These are phyloP conservation scores for Chernovozyma sophiae-reginae DNA, from an alignment of 1,139 yeast genomes.

Conservation along the genomic window DNA sequence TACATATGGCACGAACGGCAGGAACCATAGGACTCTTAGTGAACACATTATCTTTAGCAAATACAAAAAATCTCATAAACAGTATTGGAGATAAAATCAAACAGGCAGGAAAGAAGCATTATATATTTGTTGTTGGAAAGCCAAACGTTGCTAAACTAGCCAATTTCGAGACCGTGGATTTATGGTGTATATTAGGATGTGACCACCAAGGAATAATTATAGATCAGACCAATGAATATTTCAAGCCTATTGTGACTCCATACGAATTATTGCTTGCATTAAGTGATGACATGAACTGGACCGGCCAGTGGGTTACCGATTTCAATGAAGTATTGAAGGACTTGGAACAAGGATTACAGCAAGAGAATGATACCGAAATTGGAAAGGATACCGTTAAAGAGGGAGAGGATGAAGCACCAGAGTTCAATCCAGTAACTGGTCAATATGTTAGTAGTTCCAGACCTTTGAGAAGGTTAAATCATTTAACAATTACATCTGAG, in stretches of 20 bases:
- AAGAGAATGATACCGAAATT: constrained; percentile 14
- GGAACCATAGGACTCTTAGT: constrained; percentile 89
- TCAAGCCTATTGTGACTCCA: constrained; percentile 90
- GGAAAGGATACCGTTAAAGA: constrained; percentile 14
- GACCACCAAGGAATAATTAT: constrained; percentile 89
- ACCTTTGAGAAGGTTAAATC: constrained; percentile 69
- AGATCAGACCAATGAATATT: constrained; percentile 73
- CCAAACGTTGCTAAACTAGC: constrained; percentile 98
- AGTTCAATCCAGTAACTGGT: constrained; percentile 88
- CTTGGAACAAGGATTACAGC: constrained; percentile 21
- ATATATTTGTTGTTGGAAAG: constrained; percentile 93
- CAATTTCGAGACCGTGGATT: constrained; percentile 84
- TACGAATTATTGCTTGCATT: constrained; percentile 83
- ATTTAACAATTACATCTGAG: constrained; percentile 51
- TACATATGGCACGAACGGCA: constrained; percentile 87
- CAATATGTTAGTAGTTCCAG: constrained; percentile 59
- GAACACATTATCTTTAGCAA: constrained; percentile 77
- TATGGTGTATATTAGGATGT: constrained; percentile 94
- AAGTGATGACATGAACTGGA: constrained; percentile 73
- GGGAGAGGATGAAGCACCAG: constrained; percentile 61
- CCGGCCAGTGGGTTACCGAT: constrained; percentile 89
- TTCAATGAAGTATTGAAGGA: constrained; percentile 51
- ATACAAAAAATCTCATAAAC: constrained; percentile 62
- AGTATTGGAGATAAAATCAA: constrained; percentile 57
- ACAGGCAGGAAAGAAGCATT: constrained; percentile 83